These are phyloP conservation scores for Cryphonectria nitschkei DNA, from an alignment of 2,329 filamentous ascomycete species.

Conservation along the genomic window DNA sequence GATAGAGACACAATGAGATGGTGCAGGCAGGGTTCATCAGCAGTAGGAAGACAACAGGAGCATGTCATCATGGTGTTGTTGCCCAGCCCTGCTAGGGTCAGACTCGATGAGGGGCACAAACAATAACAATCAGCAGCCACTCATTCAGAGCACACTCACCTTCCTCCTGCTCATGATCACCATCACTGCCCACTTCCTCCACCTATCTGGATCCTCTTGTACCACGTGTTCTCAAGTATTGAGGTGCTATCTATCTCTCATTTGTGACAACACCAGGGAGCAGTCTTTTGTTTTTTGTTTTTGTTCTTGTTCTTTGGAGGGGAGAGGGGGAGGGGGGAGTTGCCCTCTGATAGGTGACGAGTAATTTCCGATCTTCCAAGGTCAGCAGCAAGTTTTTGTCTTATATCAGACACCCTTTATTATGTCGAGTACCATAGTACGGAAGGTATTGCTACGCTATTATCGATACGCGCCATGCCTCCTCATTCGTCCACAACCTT, in stretches of 20 bases:
- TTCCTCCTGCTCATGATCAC: background rate
- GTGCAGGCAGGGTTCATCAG: background rate
- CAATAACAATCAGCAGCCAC: background rate
- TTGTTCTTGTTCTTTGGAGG: background rate
- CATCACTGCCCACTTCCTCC: background rate
- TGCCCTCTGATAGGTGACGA: background rate
- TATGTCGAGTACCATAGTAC: background rate
- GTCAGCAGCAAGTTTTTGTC: background rate
- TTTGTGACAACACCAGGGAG: background rate
- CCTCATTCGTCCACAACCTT: background rate
- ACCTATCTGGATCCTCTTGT: background rate
- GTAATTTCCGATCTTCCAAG: background rate
- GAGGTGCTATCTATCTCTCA: background rate
- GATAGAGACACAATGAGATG: background rate
- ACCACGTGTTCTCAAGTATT: background rate
- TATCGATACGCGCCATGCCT: background rate
- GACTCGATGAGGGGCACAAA: conserved; percentile 2
- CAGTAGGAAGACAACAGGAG: background rate
- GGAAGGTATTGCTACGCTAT: background rate
- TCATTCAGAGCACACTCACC: background rate
- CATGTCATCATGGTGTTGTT: background rate
- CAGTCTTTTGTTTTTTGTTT: background rate
- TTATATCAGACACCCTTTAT: background rate
- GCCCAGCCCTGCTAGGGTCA: background rate
- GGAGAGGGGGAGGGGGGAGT: too few species aligned